Percentiles rank a stretch among this genome's conserved stretches.
phyloP scores from a whole-genome alignment of 106 monocot genomes.

The Hemerocallis citrina region DNA sequence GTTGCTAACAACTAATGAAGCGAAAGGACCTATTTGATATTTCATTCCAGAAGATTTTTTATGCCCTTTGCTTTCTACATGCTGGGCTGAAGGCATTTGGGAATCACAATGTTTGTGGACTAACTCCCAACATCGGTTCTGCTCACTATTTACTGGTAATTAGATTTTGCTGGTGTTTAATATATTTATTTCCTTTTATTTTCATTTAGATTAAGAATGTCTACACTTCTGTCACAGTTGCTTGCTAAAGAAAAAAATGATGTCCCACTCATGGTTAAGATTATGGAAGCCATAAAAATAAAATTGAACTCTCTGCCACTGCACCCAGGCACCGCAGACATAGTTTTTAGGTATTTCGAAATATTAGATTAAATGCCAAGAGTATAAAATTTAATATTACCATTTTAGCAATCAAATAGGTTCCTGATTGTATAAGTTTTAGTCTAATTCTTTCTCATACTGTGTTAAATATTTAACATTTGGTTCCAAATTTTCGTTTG shows the following conservation, averaged over 20 bases:
- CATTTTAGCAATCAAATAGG: too few relatives aligned
- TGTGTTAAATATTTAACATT: not conserved
- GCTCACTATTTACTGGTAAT: slow-evolving; percentile 84
- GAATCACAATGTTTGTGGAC: slow-evolving; percentile 87
- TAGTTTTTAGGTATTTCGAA: slow-evolving; percentile 74
- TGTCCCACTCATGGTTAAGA: slow-evolving; percentile 49
- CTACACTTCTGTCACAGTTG: slow-evolving; percentile 26
- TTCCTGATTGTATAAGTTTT: too few relatives aligned
- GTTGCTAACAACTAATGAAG: too few relatives aligned
- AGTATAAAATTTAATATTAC: too few relatives aligned
- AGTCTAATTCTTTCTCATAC: not conserved
- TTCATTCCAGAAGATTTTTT: too few relatives aligned
- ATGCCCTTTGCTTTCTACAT: slow-evolving; percentile 17
- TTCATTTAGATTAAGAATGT: not conserved
- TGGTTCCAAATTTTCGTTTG: not conserved
- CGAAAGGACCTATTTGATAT: too few relatives aligned
- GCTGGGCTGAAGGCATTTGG: slow-evolving; percentile 66
- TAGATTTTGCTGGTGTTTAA: not conserved
- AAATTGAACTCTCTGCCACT: slow-evolving; percentile 57
- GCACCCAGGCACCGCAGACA: slow-evolving; percentile 84
- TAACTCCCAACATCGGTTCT: slow-evolving; percentile 70
- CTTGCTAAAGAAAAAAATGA: slow-evolving; percentile 68
- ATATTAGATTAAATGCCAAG: too few relatives aligned
- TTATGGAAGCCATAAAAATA: slow-evolving; percentile 46
- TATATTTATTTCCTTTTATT: not conserved